Evolutionary conservation across 345 rosid genomes (phyloP), one percentile per base, ranked within the genome.

Genomic region (Euphorbia lathyris): DNA sequence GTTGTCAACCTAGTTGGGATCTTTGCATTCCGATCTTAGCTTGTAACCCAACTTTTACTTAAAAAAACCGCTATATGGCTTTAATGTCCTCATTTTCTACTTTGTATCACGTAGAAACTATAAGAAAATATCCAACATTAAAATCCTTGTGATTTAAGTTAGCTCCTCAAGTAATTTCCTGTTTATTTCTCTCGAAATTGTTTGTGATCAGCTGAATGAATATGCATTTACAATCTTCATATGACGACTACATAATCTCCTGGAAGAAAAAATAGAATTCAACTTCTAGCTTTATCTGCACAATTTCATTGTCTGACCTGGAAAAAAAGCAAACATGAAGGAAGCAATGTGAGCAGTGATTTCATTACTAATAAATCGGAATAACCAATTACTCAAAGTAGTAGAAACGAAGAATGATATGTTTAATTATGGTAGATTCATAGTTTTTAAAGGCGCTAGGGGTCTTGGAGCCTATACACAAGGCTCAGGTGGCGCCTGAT

Each of bases 291-390:
- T 3, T 36, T 38, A 20, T 7, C 25, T 1, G 66, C 4, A 6
- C 65, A 40, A 40, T 23, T 20, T 62, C 66, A 62, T n/a, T 62
- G 66, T 9, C 16, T 38, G 13, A 62, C 29, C 48, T 62, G 47
- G 7, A 19, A 58, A n/a, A 34, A 34, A 60, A 11, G 32, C 13
- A 58, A 23, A 19, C 30, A 32, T 40, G 43, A 11, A 1, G 7
- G 3, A 62, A 36, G 2, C 66, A 32, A n/a, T n/a, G 8, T 34
- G 10, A 60, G 43, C 25, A 7, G 23, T n/a, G 22, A 32, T 23
- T 20, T 19, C 56, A 19, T 20, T 20, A 51, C 9, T 51, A 19
- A 20, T 20, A 20, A 51, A 20, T 51, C 23, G 56, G 9, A 51
- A 51, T 17, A 5, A 48, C 3, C 52, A 48, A 48, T 13, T 48